These are phyloP conservation scores for Xerocomellus amylosporus DNA, from an alignment of 768 basidiomycete species.

Conservation along the genomic window DNA sequence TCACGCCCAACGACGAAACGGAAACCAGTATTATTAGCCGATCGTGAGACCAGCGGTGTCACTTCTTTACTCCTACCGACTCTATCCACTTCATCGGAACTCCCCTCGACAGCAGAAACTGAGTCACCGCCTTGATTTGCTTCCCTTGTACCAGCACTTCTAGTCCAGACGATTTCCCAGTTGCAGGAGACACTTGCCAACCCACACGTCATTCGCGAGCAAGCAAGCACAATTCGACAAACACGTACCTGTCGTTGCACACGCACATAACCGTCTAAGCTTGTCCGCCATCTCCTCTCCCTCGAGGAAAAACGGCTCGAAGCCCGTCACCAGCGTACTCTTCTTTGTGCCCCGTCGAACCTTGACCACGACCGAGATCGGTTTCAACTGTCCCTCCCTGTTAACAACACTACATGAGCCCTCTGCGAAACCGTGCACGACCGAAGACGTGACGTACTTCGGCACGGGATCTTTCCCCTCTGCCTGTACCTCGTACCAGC, in stretches of 20 bases:
- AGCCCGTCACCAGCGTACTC: constrained; percentile 72
- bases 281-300: constrained; percentile 78
- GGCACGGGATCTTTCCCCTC: constrained; percentile 54
- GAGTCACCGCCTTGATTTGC: constrained; percentile 63
- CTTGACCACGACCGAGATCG: constrained; percentile 69
- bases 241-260: constrained; percentile 67
- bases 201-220: neutral
- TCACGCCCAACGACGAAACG: too few species aligned
- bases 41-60: too few species aligned
- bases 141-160: constrained; percentile 88
- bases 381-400: constrained; percentile 76
- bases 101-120: constrained; percentile 64
- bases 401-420: neutral
- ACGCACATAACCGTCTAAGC: constrained; percentile 71
- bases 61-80: constrained; percentile 48
- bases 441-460: constrained; percentile 48
- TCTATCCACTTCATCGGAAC: constrained; percentile 84
- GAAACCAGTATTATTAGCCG: too few species aligned
- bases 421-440: neutral
- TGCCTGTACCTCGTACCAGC: constrained; percentile 63
- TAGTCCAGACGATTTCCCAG: constrained; percentile 53
- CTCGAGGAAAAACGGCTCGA: constrained; percentile 72
- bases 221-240: neutral
- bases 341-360: constrained; percentile 73
- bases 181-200: constrained; percentile 55